phyloP scores from a whole-genome alignment of 2,329 filamentous ascomycete species.

The Trichoderma koningiopsis region DNA sequence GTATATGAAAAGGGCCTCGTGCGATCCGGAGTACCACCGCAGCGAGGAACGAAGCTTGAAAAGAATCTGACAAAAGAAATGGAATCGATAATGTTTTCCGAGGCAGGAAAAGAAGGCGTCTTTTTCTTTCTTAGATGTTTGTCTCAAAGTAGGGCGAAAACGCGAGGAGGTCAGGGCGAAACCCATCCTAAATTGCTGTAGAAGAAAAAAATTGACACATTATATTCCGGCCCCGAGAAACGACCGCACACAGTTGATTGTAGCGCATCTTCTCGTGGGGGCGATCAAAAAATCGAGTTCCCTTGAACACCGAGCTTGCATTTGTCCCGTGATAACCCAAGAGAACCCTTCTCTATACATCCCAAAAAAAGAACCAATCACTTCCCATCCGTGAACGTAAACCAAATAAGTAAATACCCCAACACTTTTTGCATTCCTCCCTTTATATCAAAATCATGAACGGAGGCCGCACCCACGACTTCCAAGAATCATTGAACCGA shows the following conservation, averaged over 20 bases:
- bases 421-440: conserved; percentile 28
- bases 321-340: conserved; percentile 41
- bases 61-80: conserved; percentile 28
- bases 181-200: conserved; percentile 34
- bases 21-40: background rate
- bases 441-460: conserved; percentile 42
- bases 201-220: conserved; percentile 35
- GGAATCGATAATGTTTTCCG: conserved; percentile 27
- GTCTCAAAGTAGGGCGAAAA: conserved; percentile 27
- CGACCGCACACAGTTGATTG: conserved; percentile 23
- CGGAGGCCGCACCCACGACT: conserved; percentile 43
- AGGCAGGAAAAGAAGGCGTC: conserved; percentile 31
- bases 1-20: conserved; percentile 20
- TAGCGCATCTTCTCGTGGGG: conserved; percentile 23
- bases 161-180: conserved; percentile 33
- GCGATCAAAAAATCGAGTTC: conserved; percentile 25
- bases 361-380: conserved; percentile 36
- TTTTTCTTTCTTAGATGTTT: conserved; percentile 29
- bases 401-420: conserved; percentile 37
- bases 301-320: conserved; percentile 34
- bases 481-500: conserved; percentile 44
- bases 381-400: conserved; percentile 32
- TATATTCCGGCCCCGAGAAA: conserved; percentile 34
- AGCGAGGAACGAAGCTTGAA: conserved; percentile 23
- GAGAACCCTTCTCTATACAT: conserved; percentile 41